phyloP scores from a whole-genome alignment of 352 stramenopile genomes.

The Poterioochromonas sp. region DNA sequence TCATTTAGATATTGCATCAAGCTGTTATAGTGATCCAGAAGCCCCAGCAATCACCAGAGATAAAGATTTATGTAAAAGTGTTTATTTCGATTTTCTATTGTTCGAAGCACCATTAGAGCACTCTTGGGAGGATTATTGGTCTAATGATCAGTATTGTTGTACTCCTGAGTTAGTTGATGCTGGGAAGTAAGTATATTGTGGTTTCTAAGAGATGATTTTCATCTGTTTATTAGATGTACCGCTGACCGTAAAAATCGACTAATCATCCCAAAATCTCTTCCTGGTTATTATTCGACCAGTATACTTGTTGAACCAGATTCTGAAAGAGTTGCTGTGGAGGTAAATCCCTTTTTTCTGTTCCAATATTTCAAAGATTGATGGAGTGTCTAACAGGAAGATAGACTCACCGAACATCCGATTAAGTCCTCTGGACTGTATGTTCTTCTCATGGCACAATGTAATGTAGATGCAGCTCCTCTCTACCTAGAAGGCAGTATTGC shows the following conservation, averaged over 20 bases:
- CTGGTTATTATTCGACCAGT: background rate
- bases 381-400: background rate
- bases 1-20: background rate
- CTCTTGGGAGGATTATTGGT: background rate
- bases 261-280: background rate
- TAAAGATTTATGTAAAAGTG: background rate
- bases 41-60: background rate
- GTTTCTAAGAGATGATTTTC: background rate
- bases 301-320: background rate
- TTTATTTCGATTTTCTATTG: background rate
- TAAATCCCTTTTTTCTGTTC: background rate
- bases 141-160: background rate
- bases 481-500: background rate
- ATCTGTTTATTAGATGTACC: background rate
- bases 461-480: background rate
- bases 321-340: background rate
- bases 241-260: background rate
- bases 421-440: constrained; percentile 8
- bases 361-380: background rate
- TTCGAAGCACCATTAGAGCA: constrained; percentile 4
- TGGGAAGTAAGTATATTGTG: constrained; percentile 1
- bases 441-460: background rate
- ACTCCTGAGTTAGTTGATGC: background rate
- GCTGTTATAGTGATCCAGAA: background rate
- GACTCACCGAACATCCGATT: background rate